Evolutionary conservation across 2,329 filamentous ascomycete species (phyloP), one percentile per base, ranked within the genome.

Genomic region (Pyrenophora teres): DNA sequence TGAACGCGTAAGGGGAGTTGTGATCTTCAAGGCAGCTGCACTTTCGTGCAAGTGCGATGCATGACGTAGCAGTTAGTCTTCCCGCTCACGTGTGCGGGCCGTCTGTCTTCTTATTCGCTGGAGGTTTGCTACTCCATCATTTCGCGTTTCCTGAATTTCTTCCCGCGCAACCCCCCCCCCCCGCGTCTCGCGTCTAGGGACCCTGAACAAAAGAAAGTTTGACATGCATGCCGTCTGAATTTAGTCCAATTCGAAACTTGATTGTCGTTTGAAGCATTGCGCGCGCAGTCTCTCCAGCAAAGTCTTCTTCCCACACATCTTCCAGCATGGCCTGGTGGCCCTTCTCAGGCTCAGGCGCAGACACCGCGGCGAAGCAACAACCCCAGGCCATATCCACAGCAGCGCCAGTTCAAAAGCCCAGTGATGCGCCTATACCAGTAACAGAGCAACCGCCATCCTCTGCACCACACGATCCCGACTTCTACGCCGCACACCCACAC

Each of bases 401-500:
- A 44, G 21, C 45, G 3, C 40, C 50, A 1, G 45, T 52, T 2
- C 50, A 49, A 19, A 52, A 49, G 23, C 50, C 45, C 40, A 49
- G 36, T 23, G 40, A 54, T 33, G 48, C 60, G 57, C 50, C 52
- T 8, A 31, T 38, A 18, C 38, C 59, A 8, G 23, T 25, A 25
- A 9, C 23, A 53, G 68, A 58, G 23, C 40, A 37, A n/a, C 40
- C 44, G 60, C 48, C 62, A 16, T 31, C 49, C 18, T 73, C 62
- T 69, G 76, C 81, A 63, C 80, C 58, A 30, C 56, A 62, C 51
- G 80, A 84, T 56, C 74, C 77, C 43, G 83, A 85, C 63, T 77
- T 85, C 61, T 76, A 79, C 54, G 73, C 77, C 51, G 75, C 85
- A 45, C 74, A 84, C 48, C 77, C 78, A 56, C 77, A 79, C 52